Evolutionary conservation across 2,329 filamentous ascomycete genomes (phyloP).

Genomic region (Xylaria sp.): DNA sequence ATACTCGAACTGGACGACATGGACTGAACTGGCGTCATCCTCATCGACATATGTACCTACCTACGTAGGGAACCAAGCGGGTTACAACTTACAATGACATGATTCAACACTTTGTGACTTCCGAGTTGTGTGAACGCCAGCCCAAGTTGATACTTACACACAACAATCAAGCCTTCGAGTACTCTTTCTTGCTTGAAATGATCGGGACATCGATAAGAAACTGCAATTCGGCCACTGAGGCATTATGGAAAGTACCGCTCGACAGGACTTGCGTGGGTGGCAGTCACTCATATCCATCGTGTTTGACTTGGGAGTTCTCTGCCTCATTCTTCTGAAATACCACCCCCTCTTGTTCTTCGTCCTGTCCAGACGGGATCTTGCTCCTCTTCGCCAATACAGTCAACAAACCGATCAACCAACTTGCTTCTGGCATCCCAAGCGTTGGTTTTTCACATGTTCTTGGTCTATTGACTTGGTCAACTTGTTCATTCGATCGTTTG

Average conservation of each 20-base stretch:
- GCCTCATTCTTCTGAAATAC: background rate
- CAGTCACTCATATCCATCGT: background rate
- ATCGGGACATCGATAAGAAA: background rate
- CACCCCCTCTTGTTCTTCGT: background rate
- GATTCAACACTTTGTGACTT: no score
- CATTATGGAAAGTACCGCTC: background rate
- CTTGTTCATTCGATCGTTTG: constrained; percentile 13
- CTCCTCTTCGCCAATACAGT: constrained; percentile 6
- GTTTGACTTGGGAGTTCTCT: background rate
- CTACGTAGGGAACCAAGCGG: no score
- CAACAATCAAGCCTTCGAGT: background rate
- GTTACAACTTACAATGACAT: no score
- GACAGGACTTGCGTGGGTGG: background rate
- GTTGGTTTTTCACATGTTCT: constrained; percentile 17
- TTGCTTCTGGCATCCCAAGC: constrained; percentile 20
- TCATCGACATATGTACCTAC: constrained; percentile 2
- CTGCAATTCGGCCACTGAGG: background rate
- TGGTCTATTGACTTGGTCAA: constrained; percentile 9
- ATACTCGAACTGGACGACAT: constrained; percentile 17
- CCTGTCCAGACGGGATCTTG: background rate
- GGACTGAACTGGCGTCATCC: constrained; percentile 17
- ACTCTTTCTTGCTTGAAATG: background rate
- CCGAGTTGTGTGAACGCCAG: no score
- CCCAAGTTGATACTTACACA: background rate
- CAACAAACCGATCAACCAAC: constrained; percentile 11